These are phyloP conservation scores for Pisolithus marmoratus DNA, from an alignment of 768 basidiomycete species.

Conservation along the genomic window DNA sequence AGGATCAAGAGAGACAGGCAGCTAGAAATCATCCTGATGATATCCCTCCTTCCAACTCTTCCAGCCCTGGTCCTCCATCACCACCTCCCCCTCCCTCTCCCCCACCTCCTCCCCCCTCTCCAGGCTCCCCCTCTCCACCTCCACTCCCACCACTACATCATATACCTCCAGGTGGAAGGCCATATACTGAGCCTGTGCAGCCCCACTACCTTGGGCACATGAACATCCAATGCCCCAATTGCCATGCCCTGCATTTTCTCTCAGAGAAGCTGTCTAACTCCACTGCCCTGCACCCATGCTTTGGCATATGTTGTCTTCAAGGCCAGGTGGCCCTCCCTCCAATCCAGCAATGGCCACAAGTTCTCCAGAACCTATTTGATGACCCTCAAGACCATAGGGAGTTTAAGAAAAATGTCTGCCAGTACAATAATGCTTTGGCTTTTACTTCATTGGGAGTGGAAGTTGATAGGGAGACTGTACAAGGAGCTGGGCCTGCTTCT, in stretches of 20 bases:
- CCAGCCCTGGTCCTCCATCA: background rate
- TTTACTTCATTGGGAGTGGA: conserved; percentile 35
- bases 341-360: conserved; percentile 8
- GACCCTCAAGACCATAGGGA: no score
- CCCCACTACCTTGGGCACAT: conserved; percentile 3
- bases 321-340: conserved; percentile 20
- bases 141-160: background rate
- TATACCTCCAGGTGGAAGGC: background rate
- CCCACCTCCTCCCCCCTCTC: background rate
- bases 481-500: conserved; percentile 14
- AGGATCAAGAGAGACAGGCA: no score
- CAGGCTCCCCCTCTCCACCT: background rate
- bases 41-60: no score
- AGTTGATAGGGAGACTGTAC: conserved; percentile 17
- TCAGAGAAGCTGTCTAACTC: conserved; percentile 7
- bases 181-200: conserved; percentile 9
- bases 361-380: conserved; percentile 3
- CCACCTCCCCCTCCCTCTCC: background rate
- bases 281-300: background rate
- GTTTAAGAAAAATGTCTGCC: conserved; percentile 30
- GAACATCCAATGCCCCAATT: conserved; percentile 8
- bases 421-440: conserved; percentile 35
- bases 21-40: no score
- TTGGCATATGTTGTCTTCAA: conserved; percentile 25
- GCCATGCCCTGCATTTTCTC: conserved; percentile 15